Percentiles rank a stretch among this genome's conserved stretches.
Evolutionary conservation across 768 basidiomycete genomes (phyloP).

Genomic region (Exsudoporus frostii): DNA sequence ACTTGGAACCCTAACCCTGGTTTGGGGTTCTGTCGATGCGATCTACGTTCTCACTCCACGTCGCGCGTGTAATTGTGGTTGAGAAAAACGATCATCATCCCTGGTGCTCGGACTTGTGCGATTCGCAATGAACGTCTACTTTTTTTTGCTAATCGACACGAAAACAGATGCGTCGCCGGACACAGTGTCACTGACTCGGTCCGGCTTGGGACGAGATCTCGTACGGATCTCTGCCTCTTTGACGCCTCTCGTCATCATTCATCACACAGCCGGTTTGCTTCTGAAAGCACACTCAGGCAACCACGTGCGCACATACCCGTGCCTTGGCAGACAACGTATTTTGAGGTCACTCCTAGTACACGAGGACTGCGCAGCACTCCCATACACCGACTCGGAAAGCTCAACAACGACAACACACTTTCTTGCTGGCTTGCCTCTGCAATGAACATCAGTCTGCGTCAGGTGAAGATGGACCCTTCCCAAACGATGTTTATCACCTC

Average conservation of each 20-base stretch:
- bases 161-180: background rate
- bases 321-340: too few species aligned
- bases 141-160: background rate
- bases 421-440: background rate
- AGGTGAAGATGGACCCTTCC: slow-evolving; percentile 6
- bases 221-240: background rate
- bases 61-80: too few species aligned
- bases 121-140: background rate
- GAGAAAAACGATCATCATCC: background rate
- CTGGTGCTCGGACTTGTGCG: background rate
- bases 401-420: background rate
- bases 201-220: background rate
- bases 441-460: slow-evolving; percentile 22
- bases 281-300: too few species aligned
- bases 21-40: slow-evolving; percentile 11
- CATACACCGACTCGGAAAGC: background rate
- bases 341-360: background rate
- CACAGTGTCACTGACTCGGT: background rate
- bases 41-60: background rate
- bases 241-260: background rate
- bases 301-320: background rate
- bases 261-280: background rate
- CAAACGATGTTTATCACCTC: slow-evolving; percentile 17
- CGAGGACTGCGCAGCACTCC: background rate
- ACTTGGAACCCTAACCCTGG: slow-evolving; percentile 28